A percentile compares a stretch with the other conserved stretches of the same genome.
These are phyloP conservation scores for Gynostemma pentaphyllum DNA, from an alignment of 306 rosid genomes.

Conservation along the genomic window DNA sequence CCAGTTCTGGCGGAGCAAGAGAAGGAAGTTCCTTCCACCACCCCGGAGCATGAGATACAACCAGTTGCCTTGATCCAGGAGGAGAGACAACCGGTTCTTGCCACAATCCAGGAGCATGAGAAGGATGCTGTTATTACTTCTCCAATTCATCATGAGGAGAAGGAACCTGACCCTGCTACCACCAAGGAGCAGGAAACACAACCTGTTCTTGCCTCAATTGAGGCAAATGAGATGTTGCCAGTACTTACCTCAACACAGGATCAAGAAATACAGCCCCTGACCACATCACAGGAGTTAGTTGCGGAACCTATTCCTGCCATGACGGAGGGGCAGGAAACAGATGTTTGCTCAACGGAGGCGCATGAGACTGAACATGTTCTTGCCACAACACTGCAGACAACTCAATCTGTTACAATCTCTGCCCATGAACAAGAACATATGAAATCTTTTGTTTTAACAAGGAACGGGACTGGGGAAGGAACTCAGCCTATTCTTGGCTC, in stretches of 20 bases:
- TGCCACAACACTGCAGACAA: slow-evolving; percentile 1
- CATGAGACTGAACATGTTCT: not conserved
- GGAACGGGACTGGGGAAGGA: not conserved
- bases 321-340: slow-evolving; percentile 3
- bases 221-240: slow-evolving; percentile 9
- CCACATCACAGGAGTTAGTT: not conserved
- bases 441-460: not conserved
- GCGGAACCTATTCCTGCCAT: slow-evolving; percentile 5
- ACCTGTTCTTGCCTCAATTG: not conserved
- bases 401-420: not conserved
- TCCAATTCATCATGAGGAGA: not conserved
- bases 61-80: too few relatives aligned
- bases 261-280: not conserved
- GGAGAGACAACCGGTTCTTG: slow-evolving; percentile 1
- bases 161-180: slow-evolving; percentile 1
- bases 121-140: not conserved
- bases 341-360: not conserved
- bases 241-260: slow-evolving; percentile 4
- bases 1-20: not conserved
- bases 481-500: not conserved
- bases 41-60: too few relatives aligned
- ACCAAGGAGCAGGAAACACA: slow-evolving; percentile 1
- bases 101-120: slow-evolving; percentile 1
- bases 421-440: not conserved
- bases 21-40: too few relatives aligned